A percentile compares a stretch with the other conserved stretches of the same genome.
These are phyloP conservation scores for Onygenales sp. DNA, from an alignment of 2,329 filamentous ascomycete genomes.

Conservation along the genomic window DNA sequence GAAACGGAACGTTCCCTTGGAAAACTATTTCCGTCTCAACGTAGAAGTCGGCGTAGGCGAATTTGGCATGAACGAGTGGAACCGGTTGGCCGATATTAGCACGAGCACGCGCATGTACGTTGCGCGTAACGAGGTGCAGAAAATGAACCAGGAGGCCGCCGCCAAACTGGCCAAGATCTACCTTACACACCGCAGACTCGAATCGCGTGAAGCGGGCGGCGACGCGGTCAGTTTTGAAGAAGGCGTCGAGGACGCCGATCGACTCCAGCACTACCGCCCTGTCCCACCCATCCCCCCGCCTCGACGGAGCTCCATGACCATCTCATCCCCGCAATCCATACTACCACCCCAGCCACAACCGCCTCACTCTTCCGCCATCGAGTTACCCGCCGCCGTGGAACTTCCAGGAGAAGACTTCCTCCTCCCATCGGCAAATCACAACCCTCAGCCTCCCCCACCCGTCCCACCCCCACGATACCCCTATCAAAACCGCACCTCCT, in stretches of 20 bases:
- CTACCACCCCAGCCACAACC: background rate
- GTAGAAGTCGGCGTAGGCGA: constrained; percentile 94
- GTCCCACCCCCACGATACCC: constrained; percentile 5
- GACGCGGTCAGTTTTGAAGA: constrained; percentile 13
- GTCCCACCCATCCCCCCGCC: constrained; percentile 19
- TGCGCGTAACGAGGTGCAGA: constrained; percentile 60
- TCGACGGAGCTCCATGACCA: background rate
- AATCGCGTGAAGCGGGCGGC: constrained; percentile 37
- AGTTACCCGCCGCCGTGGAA: constrained; percentile 44
- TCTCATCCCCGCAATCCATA: background rate
- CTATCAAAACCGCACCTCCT: constrained; percentile 43
- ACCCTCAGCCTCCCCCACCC: background rate
- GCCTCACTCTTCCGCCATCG: constrained; percentile 5
- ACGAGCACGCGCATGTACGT: constrained; percentile 84
- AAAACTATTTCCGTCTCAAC: constrained; percentile 94
- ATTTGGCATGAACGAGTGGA: constrained; percentile 99
- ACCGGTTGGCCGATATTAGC: constrained; percentile 86
- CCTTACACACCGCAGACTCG: constrained; percentile 61
- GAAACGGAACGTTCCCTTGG: constrained; percentile 69
- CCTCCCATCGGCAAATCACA: constrained; percentile 15
- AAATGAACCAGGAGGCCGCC: constrained; percentile 66
- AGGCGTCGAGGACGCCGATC: background rate
- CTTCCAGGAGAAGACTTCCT: constrained; percentile 41
- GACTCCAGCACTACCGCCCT: constrained; percentile 17
- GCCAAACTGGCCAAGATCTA: constrained; percentile 76